Evolutionary conservation across 169 alveolate genomes (phyloP).

Genomic region (Plasmodium falciparum): DNA sequence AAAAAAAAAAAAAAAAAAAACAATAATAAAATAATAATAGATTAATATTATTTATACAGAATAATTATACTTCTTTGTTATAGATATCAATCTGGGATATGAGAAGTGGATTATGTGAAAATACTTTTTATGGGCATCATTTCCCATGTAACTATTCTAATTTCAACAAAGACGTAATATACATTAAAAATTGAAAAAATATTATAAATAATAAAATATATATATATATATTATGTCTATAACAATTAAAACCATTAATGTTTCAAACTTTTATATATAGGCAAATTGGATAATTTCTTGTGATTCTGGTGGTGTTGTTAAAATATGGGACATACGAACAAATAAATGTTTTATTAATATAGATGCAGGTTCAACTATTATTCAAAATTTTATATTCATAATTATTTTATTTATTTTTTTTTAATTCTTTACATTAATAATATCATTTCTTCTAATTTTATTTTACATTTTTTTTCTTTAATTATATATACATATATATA

Average conservation of each 20-base stretch:
- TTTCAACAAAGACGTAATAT: conserved; percentile 62
- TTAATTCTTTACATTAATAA: background rate
- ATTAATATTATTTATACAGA: no score
- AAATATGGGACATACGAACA: conserved; percentile 75
- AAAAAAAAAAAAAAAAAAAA: background rate
- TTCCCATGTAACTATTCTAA: conserved; percentile 72
- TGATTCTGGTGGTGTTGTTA: conserved; percentile 77
- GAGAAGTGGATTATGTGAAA: conserved; percentile 74
- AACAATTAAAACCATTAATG: conserved; percentile 27
- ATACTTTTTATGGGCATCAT: conserved; percentile 73
- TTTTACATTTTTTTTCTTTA: conserved; percentile 16
- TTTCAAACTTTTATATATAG: conserved; percentile 45
- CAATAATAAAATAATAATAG: background rate
- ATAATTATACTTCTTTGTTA: conserved; percentile 1
- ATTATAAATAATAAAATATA: background rate
- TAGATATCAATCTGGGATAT: conserved; percentile 77
- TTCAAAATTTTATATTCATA: background rate
- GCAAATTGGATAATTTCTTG: conserved; percentile 72
- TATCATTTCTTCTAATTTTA: background rate
- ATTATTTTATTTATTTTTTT: conserved; percentile 12
- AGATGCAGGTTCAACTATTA: conserved; percentile 55
- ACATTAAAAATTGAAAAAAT: background rate
- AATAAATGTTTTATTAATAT: conserved; percentile 59
- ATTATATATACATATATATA: conserved; percentile 14
- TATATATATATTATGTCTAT: conserved; percentile 1